phyloP scores from a whole-genome alignment of 163 green algal species.

The Chlamydomonas reinhardtii region DNA sequence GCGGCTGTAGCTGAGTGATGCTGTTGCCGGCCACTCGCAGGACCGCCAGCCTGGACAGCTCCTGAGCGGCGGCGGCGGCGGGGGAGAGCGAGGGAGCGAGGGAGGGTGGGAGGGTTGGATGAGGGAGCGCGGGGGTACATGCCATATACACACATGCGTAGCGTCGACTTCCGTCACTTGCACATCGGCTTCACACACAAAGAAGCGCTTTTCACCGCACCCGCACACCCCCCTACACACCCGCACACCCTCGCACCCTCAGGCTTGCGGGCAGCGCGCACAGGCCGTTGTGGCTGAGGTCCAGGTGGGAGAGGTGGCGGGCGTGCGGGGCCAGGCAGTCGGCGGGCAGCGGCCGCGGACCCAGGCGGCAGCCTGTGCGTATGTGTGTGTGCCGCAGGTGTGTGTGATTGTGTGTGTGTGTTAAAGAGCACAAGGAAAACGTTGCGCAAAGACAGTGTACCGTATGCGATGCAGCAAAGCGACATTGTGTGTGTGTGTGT shows the following conservation, averaged over 20 bases:
- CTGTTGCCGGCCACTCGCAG: conserved; percentile 22
- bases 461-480: no score
- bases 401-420: no score
- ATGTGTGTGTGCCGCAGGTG: neutral
- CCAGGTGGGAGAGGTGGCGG: conserved; percentile 21
- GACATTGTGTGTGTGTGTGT: no score
- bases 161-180: no score
- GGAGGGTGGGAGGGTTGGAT: neutral
- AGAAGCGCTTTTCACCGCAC: neutral
- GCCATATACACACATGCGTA: neutral
- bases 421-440: neutral
- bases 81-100: neutral
- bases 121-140: neutral
- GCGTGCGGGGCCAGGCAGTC: conserved; percentile 39
- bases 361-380: conserved; percentile 14
- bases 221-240: neutral
- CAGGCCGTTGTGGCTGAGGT: conserved; percentile 26
- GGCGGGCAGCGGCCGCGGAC: neutral
- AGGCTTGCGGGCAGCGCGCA: conserved; percentile 5
- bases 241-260: neutral
- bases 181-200: no score
- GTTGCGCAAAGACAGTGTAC: no score
- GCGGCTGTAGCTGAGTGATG: neutral
- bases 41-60: conserved; percentile 10
- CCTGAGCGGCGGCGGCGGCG: neutral